These are phyloP conservation scores for Botrytis tulipae DNA, from an alignment of 2,329 filamentous ascomycete species.

Conservation along the genomic window DNA sequence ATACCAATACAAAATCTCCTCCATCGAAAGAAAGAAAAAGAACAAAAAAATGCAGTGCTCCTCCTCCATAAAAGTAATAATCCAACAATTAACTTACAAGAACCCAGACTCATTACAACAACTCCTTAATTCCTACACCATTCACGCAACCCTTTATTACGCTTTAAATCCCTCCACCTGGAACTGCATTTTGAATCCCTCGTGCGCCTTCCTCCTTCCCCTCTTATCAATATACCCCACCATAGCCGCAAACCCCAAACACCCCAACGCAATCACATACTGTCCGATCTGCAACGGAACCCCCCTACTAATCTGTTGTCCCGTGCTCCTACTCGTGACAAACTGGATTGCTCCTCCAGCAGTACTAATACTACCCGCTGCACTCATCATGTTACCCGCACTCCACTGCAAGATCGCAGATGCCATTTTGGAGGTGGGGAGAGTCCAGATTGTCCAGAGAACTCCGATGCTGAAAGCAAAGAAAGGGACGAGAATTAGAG, in stretches of 20 bases:
- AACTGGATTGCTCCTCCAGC: background rate
- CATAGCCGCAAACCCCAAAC: background rate
- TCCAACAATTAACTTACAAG: background rate
- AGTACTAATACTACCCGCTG: background rate
- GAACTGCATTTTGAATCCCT: conserved; percentile 10
- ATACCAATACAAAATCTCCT: background rate
- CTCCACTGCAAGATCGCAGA: background rate
- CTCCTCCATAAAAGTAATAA: background rate
- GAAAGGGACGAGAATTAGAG: conserved; percentile 1
- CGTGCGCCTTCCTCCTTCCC: background rate
- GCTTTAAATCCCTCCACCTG: background rate
- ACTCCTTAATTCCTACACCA: background rate
- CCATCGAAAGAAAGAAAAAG: background rate
- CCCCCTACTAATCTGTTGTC: conserved; percentile 1
- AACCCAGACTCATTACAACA: background rate
- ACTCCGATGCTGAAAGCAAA: conserved; percentile 6
- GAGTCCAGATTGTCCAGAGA: background rate
- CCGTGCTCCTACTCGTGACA: conserved; percentile 3
- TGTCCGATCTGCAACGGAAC: background rate
- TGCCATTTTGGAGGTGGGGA: background rate
- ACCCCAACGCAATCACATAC: conserved; percentile 6
- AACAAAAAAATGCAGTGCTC: background rate
- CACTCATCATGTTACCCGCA: conserved; percentile 9
- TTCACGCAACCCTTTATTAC: background rate
- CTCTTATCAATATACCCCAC: conserved; percentile 15